Evolutionary conservation across 1,284 basidiomycete species (phyloP).

Genomic region (Ustilago trichophora): DNA sequence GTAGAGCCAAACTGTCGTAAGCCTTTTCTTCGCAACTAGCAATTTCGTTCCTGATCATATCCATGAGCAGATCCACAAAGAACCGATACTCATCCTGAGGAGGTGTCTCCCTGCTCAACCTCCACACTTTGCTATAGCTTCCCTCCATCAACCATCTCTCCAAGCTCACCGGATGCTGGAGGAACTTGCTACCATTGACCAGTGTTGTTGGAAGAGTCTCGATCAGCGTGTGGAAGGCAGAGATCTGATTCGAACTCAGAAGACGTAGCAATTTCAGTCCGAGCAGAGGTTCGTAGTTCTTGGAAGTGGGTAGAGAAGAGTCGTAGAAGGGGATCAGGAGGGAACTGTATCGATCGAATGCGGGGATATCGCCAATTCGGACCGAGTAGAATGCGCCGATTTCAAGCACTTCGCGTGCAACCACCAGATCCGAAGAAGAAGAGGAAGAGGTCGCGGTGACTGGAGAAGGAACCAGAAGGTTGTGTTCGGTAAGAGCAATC

Average conservation of each 20-base stretch:
- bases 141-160: slow-evolving; percentile 99
- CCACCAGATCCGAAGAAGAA: slow-evolving; percentile 15
- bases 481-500: slow-evolving; percentile 80
- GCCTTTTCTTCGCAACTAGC: slow-evolving; percentile 90
- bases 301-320: slow-evolving; percentile 77
- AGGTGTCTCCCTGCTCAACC: slow-evolving; percentile 80
- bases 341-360: slow-evolving; percentile 93
- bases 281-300: slow-evolving; percentile 82
- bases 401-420: slow-evolving; percentile 88
- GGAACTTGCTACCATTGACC: slow-evolving; percentile 49
- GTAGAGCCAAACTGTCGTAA: slow-evolving; percentile 84
- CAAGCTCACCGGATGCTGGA: slow-evolving; percentile 66
- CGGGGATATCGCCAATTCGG: slow-evolving; percentile 83
- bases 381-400: slow-evolving; percentile 94
- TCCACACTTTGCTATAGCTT: slow-evolving; percentile 97
- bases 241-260: slow-evolving; percentile 93
- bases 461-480: slow-evolving; percentile 73
- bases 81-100: slow-evolving; percentile 80
- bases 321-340: slow-evolving; percentile 89
- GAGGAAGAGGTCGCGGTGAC: slow-evolving; percentile 50
- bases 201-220: slow-evolving; percentile 76
- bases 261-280: slow-evolving; percentile 93
- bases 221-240: slow-evolving; percentile 98
- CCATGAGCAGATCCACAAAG: slow-evolving; percentile 89
- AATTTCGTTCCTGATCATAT: slow-evolving; percentile 92